A percentile compares a stretch with the other conserved stretches of the same genome.
Evolutionary conservation across 768 basidiomycete species (phyloP).

Genomic region (Termitomyces bulborhizus): DNA sequence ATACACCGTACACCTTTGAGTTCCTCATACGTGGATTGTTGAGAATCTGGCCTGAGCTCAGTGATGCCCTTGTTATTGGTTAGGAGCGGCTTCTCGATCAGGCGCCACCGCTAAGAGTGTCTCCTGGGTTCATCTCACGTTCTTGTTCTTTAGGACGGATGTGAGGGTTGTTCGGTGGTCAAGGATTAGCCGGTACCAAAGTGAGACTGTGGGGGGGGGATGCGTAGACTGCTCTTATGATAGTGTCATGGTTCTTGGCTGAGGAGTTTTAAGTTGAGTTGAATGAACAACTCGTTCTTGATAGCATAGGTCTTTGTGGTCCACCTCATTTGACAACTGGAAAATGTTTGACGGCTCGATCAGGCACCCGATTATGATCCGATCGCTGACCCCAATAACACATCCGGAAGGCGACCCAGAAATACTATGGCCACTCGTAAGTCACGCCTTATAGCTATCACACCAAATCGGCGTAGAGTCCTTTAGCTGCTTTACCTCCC

Average conservation of each 20-base stretch:
- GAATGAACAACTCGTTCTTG: neutral
- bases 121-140: constrained; percentile 20
- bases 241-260: neutral
- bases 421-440: too few species aligned
- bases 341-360: neutral
- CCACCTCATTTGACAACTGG: neutral
- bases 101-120: constrained; percentile 26
- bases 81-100: constrained; percentile 27
- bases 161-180: constrained; percentile 3
- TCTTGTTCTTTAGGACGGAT: constrained; percentile 22
- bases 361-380: neutral
- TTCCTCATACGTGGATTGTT: constrained; percentile 20
- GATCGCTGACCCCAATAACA: neutral
- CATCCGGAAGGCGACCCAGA: too few species aligned
- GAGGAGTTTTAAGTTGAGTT: neutral
- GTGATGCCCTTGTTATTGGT: constrained; percentile 18
- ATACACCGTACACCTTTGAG: constrained; percentile 18
- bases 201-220: constrained; percentile 17
- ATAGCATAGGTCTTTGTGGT: too few species aligned
- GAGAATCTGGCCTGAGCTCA: constrained; percentile 23
- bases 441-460: too few species aligned
- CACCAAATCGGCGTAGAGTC: too few species aligned
- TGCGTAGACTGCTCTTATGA: constrained; percentile 1
- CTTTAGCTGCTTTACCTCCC: too few species aligned
- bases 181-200: constrained; percentile 10